Percentiles rank a stretch among this genome's conserved stretches.
Evolutionary conservation across 192 early-diverging fungal genomes (phyloP).

Genomic region (Coemansia sp.): DNA sequence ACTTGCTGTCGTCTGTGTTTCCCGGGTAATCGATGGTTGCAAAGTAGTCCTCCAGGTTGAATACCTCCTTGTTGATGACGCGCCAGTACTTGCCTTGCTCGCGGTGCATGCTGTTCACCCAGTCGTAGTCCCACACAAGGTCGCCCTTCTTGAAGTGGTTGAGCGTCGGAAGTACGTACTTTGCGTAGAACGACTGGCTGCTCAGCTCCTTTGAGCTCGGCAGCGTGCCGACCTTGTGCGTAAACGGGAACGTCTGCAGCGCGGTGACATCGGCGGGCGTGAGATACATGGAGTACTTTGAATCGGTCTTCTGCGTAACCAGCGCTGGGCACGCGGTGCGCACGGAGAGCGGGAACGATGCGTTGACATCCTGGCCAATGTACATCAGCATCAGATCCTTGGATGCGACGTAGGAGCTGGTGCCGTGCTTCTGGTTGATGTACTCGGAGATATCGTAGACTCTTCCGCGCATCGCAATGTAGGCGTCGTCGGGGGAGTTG

Average conservation of each 20-base stretch:
- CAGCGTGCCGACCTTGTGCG: conserved; percentile 37
- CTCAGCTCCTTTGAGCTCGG: conserved; percentile 41
- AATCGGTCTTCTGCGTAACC: conserved; percentile 25
- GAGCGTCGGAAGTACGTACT: conserved; percentile 42
- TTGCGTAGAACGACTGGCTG: conserved; percentile 34
- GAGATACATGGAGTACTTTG: conserved; percentile 37
- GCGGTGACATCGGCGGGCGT: conserved; percentile 33
- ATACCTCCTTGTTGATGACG: conserved; percentile 66
- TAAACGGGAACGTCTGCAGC: conserved; percentile 33
- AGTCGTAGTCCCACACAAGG: conserved; percentile 60
- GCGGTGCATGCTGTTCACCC: conserved; percentile 57
- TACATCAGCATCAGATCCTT: conserved; percentile 51
- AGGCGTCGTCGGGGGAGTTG: conserved; percentile 53
- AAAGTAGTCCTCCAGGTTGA: conserved; percentile 66
- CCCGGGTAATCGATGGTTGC: conserved; percentile 38
- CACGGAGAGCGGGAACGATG: conserved; percentile 63
- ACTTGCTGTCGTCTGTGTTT: conserved; percentile 30
- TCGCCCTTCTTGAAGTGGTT: conserved; percentile 59
- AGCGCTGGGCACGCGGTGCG: conserved; percentile 61
- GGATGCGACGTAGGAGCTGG: conserved; percentile 29
- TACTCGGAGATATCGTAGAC: conserved; percentile 71
- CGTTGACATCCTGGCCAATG: conserved; percentile 57
- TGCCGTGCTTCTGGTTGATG: conserved; percentile 57
- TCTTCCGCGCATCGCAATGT: conserved; percentile 69
- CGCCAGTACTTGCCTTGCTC: conserved; percentile 59